Evolutionary conservation across 805 yeast genomes (phyloP), one percentile per base, ranked within the genome.

Genomic region (Saccharomycopsis vini): DNA sequence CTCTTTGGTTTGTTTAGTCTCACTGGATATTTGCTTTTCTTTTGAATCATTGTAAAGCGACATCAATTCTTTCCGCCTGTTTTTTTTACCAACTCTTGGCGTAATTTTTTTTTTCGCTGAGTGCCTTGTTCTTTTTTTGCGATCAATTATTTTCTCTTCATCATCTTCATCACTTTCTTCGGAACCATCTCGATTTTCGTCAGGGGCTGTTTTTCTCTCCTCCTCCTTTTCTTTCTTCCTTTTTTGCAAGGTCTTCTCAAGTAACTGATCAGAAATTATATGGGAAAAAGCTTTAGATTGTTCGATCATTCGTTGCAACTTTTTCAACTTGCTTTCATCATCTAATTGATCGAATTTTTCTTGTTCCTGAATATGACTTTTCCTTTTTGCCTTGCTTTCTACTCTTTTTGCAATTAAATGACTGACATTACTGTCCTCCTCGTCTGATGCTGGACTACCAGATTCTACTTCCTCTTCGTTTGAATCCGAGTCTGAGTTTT

Each of bases 241-340:
- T 49, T 60, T 64, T 5, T 56, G 53, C 44, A 71, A 53, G n/a
- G 72, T 56, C 37, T 71, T 66, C 49, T 75, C 75, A 34, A 81
- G 56, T 36, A 90, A 69, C 9, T 89, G 80, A 41, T 87, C 89
- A 3, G 95, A 78, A 34, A 90, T 84, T 51, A 90, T 86, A 49
- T 80, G 75, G 1, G 97, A 82, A 61, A 86, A 90, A 2, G 89
- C 75, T 57, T 87, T 89, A 15, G 96, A 85, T 56, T 85, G 81
- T 54, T 83, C 81, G n/a, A 90, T 87, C 50, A 90, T 68, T 30
- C 76, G 78, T 46, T 84, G 74, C 43, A 90, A 64, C 43, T 86
- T 71, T 43, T 73, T 71, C 36, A 87, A 63, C 55, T 86, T 85
- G 36, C 66, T 63, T 32, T 77, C 75, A n/a, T 60, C 59, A 44